phyloP scores from a whole-genome alignment of 148 eudicot genomes.

The Chenopodium berlandieri region DNA sequence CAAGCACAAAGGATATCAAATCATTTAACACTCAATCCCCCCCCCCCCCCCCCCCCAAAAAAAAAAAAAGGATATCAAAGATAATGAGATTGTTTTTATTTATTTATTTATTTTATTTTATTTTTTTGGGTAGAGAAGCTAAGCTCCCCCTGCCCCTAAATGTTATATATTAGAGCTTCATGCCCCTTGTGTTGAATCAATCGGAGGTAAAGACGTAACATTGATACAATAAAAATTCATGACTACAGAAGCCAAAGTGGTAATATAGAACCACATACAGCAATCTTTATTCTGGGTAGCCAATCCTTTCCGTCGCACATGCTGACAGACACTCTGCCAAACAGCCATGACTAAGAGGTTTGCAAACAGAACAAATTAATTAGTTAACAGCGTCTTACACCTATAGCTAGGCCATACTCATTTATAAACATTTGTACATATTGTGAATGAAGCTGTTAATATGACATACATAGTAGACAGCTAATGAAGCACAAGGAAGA shows the following conservation, averaged over 20 bases:
- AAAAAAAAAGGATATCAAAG: too few relatives aligned
- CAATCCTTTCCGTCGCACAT: not conserved
- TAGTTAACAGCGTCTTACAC: not conserved
- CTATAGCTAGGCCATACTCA: not conserved
- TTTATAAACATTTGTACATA: too few relatives aligned
- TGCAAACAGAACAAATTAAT: not conserved
- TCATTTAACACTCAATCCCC: too few relatives aligned
- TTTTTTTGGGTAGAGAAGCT: too few relatives aligned
- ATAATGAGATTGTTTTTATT: too few relatives aligned
- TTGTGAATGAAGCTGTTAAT: not conserved
- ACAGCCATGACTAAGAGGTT: not conserved
- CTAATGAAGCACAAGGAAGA: not conserved
- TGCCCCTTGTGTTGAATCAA: not conserved
- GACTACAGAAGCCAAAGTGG: not conserved
- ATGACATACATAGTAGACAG: not conserved
- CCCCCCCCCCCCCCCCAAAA: too few relatives aligned
- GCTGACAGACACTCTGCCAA: not conserved
- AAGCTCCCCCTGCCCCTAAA: too few relatives aligned
- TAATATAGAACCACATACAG: not conserved
- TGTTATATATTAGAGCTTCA: not conserved
- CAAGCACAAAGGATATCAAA: not conserved
- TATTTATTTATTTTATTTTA: too few relatives aligned
- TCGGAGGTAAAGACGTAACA: not conserved
- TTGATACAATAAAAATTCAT: too few relatives aligned
- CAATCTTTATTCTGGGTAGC: not conserved